Conservation (phyloP, 2,329 filamentous ascomycete genomes). For the Microascus cirrosus region DNA sequence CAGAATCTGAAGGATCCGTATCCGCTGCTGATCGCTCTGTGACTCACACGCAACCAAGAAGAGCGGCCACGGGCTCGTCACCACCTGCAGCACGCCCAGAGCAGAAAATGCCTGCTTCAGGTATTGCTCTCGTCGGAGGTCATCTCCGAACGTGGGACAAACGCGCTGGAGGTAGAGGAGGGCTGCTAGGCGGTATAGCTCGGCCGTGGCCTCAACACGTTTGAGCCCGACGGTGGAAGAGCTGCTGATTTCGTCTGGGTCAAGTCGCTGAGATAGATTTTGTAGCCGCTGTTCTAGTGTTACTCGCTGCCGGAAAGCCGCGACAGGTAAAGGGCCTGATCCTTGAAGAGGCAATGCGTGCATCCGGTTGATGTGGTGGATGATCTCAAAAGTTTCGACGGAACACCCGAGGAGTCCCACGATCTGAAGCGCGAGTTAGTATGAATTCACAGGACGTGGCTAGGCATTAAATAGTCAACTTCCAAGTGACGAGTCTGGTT, state of each 20-base stretch:
- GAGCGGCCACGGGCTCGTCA: constrained; percentile 36
- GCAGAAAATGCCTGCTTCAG: constrained; percentile 23
- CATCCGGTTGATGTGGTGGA: background rate
- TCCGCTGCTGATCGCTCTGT: constrained; percentile 26
- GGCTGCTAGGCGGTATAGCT: constrained; percentile 37
- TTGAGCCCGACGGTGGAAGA: background rate
- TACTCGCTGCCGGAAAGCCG: background rate
- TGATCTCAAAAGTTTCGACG: background rate
- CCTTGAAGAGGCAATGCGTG: background rate
- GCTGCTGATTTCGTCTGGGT: background rate
- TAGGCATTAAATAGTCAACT: background rate
- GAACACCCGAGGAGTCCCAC: background rate
- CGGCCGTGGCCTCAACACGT: constrained; percentile 24
- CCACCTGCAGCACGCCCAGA: constrained; percentile 24
- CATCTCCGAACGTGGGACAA: constrained; percentile 10
- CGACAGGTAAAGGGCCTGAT: background rate
- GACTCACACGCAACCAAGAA: constrained; percentile 35
- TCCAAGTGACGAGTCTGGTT: background rate
- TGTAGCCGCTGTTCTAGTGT: background rate
- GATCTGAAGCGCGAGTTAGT: background rate
- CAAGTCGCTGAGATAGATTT: background rate
- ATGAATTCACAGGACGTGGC: background rate
- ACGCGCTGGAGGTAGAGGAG: constrained; percentile 30
- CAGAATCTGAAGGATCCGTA: constrained; percentile 25
- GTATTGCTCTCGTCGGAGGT: constrained; percentile 9